phyloP scores from a whole-genome alignment of 805 yeast species.

The Pichia gijzeniarum region DNA sequence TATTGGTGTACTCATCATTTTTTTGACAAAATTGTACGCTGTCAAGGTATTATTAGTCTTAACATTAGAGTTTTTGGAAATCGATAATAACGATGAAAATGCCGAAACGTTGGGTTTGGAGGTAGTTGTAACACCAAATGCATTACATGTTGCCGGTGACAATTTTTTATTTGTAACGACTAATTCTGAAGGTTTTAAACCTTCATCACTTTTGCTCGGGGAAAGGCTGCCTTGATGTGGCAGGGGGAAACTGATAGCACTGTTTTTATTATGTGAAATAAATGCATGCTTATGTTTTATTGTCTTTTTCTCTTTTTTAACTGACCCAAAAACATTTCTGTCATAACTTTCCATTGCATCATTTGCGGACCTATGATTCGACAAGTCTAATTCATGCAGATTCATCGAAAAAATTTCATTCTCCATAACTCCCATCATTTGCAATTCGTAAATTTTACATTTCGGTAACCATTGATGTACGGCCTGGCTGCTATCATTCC shows the following conservation, averaged over 20 bases:
- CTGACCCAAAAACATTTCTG: conserved; percentile 38
- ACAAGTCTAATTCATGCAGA: conserved; percentile 48
- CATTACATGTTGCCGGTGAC: conserved; percentile 30
- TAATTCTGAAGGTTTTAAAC: conserved; percentile 20
- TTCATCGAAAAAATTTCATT: conserved; percentile 70
- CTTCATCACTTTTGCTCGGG: conserved; percentile 2
- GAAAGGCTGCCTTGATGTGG: neutral
- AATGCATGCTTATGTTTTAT: neutral
- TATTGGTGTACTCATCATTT: conserved; percentile 30
- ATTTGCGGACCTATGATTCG: conserved; percentile 33
- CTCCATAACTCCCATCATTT: conserved; percentile 98
- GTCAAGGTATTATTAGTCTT: conserved; percentile 18
- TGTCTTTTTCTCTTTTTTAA: conserved; percentile 1
- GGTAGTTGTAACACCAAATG: conserved; percentile 31
- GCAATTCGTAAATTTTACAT: conserved; percentile 89
- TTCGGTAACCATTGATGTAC: conserved; percentile 81
- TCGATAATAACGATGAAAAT: conserved; percentile 32
- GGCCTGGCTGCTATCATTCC: conserved; percentile 51
- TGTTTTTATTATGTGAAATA: neutral
- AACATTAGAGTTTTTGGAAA: conserved; percentile 25
- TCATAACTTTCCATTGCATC: conserved; percentile 71
- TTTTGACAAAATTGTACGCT: conserved; percentile 27
- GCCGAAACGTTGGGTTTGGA: conserved; percentile 34
- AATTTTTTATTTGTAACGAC: conserved; percentile 21
- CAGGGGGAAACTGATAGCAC: neutral